Conservation (phyloP, 768 basidiomycete genomes). For the Collybiopsis confluens region DNA sequence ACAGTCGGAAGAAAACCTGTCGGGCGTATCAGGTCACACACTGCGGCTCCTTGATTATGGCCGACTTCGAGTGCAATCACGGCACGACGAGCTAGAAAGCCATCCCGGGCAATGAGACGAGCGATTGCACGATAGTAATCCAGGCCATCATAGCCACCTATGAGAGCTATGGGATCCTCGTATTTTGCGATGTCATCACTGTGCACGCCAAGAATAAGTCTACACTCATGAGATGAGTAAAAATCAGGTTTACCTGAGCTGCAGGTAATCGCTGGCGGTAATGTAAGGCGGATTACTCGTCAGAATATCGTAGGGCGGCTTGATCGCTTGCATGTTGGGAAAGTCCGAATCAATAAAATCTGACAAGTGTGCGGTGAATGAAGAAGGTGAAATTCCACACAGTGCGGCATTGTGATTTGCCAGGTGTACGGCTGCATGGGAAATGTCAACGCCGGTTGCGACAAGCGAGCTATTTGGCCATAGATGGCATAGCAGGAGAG, state of each 20-base stretch:
- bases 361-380: slow-evolving; percentile 30
- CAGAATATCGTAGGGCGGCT: slow-evolving; percentile 66
- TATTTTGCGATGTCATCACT: slow-evolving; percentile 66
- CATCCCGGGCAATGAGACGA: slow-evolving; percentile 45
- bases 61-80: slow-evolving; percentile 80
- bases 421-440: slow-evolving; percentile 50
- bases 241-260: slow-evolving; percentile 26
- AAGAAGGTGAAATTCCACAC: slow-evolving; percentile 32
- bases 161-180: slow-evolving; percentile 79
- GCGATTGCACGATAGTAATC: slow-evolving; percentile 75
- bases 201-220: not conserved
- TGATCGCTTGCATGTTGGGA: slow-evolving; percentile 20
- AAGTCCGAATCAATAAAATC: slow-evolving; percentile 47
- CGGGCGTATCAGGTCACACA: slow-evolving; percentile 50
- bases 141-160: slow-evolving; percentile 63
- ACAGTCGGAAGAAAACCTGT: slow-evolving; percentile 50
- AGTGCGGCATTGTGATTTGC: slow-evolving; percentile 45
- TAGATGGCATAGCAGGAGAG: slow-evolving; percentile 72
- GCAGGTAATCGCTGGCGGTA: slow-evolving; percentile 55
- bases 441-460: slow-evolving; percentile 68
- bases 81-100: slow-evolving; percentile 48
- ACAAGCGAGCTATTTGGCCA: slow-evolving; percentile 51
- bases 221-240: not conserved
- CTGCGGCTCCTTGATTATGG: slow-evolving; percentile 60
- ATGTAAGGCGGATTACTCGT: slow-evolving; percentile 91